Percentiles rank a stretch among this genome's conserved stretches.
phyloP scores from a whole-genome alignment of 345 rosid genomes.

The Draba incana region DNA sequence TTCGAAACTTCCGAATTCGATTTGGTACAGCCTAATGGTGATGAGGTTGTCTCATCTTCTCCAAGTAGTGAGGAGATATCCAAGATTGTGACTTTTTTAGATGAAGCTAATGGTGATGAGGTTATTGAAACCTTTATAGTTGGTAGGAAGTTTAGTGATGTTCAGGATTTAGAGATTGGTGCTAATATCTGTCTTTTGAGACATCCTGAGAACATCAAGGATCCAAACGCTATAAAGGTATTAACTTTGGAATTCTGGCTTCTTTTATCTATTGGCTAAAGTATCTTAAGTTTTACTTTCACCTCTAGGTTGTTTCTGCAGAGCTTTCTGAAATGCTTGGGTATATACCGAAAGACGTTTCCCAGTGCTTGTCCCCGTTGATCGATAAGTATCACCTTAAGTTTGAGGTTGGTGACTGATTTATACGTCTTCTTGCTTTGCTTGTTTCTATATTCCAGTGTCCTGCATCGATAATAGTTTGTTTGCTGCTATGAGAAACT shows the following conservation, averaged over 20 bases:
- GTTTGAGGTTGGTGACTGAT: constrained; percentile 64
- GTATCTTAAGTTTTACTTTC: background rate
- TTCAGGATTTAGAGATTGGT: constrained; percentile 55
- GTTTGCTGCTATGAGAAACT: background rate
- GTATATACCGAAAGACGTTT: constrained; percentile 76
- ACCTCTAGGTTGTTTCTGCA: constrained; percentile 60
- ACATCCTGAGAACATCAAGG: constrained; percentile 75
- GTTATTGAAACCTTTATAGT: constrained; percentile 73
- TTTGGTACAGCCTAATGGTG: no score
- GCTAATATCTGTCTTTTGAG: constrained; percentile 57
- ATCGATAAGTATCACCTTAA: constrained; percentile 55
- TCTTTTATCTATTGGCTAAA: constrained; percentile 12
- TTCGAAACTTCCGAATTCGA: constrained; percentile 19
- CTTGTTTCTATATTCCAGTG: background rate
- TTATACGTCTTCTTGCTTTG: background rate
- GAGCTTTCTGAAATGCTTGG: constrained; percentile 65
- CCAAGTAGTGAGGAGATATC: constrained; percentile 30
- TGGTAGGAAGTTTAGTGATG: constrained; percentile 79
- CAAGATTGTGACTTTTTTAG: constrained; percentile 15
- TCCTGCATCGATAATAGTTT: no score
- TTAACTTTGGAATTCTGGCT: constrained; percentile 12
- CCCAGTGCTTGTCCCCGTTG: constrained; percentile 70
- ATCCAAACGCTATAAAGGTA: constrained; percentile 81
- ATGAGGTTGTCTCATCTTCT: constrained; percentile 36
- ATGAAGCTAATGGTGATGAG: constrained; percentile 43